Evolutionary conservation across 176 grass and related monocot genomes (phyloP), one percentile per base, ranked within the genome.

Genomic region (Aegilops bicornis): DNA sequence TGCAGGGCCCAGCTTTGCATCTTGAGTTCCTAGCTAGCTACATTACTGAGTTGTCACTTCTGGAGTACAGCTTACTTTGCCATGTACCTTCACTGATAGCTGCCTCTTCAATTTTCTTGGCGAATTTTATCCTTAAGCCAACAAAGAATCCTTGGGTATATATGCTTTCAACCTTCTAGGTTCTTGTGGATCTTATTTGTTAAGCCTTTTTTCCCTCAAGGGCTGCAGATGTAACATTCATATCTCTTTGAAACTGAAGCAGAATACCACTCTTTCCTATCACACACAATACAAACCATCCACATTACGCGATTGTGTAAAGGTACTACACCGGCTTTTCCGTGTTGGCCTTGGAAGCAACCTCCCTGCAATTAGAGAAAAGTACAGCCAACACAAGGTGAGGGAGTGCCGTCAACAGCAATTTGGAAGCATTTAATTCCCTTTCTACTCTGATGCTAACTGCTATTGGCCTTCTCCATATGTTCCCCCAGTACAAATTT

Each of bases 321-420:
- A 87, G 82, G 88, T 63, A 60, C 83, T 98, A 36, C 91, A 94
- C 54, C 80, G 39, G 22, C 89, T 98, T 83, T 87, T 94, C 48
- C 60, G 86, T 69, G 75, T 85, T 87, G 81, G 96, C 58, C 84
- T 91, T 77, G 91, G 89, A 83, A 91, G 75, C 50, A 89, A 92
- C 82, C 90, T 95, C 60, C 84, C 82, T 69, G 91, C 96, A 32
- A 83, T 95, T 68, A 98, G 93, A 91, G 95, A 95, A 80, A 98
- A 98, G 77, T 98, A 98, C 82, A 95, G 93, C 81, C 96, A 98
- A 79, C 84, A 95, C 85, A 95, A 94, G 96, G 93, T 97, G 43
- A 47, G 43, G 12, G 80, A 89, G 25, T 52, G 3, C 79, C 74
- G n/a, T 79, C 42, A 76, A 69, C 13, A 52, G 40, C 24, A 73